Percentiles rank a stretch among this genome's conserved stretches.
These are phyloP conservation scores for Talaromyces rugulosus DNA, from an alignment of 2,329 filamentous ascomycete genomes.

Conservation along the genomic window DNA sequence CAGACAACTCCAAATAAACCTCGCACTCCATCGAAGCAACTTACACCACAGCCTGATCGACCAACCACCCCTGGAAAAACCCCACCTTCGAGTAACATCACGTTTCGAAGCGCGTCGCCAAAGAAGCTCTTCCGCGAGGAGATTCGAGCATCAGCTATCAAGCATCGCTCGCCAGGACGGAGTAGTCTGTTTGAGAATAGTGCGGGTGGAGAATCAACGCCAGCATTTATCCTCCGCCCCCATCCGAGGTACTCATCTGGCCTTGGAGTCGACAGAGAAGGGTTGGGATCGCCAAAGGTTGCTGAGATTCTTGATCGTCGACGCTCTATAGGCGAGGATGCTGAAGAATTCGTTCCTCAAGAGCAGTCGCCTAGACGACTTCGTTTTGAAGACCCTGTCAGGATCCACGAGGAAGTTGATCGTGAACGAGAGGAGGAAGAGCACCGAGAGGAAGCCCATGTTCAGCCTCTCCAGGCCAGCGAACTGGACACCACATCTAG, in stretches of 20 bases:
- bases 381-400: conserved; percentile 62
- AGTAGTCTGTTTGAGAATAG: conserved; percentile 53
- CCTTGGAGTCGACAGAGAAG: conserved; percentile 64
- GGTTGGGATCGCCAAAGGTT: conserved; percentile 71
- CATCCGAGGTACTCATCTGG: conserved; percentile 60
- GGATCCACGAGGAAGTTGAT: conserved; percentile 61
- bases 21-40: conserved; percentile 35
- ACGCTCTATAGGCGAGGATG: conserved; percentile 65
- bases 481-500: conserved; percentile 63
- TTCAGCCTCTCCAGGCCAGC: conserved; percentile 39
- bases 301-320: conserved; percentile 67
- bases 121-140: conserved; percentile 45
- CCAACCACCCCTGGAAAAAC: conserved; percentile 49
- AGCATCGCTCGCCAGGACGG: conserved; percentile 31
- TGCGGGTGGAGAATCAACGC: conserved; percentile 53
- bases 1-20: conserved; percentile 38
- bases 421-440: conserved; percentile 59
- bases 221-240: conserved; percentile 61
- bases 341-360: conserved; percentile 59
- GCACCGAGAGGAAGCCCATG: conserved; percentile 57
- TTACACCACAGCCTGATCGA: conserved; percentile 43
- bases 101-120: conserved; percentile 46
- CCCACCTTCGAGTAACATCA: conserved; percentile 45
- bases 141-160: conserved; percentile 33
- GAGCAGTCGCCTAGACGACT: conserved; percentile 43